These are phyloP conservation scores for Mycena galericulata DNA, from an alignment of 768 basidiomycete species.

Conservation along the genomic window DNA sequence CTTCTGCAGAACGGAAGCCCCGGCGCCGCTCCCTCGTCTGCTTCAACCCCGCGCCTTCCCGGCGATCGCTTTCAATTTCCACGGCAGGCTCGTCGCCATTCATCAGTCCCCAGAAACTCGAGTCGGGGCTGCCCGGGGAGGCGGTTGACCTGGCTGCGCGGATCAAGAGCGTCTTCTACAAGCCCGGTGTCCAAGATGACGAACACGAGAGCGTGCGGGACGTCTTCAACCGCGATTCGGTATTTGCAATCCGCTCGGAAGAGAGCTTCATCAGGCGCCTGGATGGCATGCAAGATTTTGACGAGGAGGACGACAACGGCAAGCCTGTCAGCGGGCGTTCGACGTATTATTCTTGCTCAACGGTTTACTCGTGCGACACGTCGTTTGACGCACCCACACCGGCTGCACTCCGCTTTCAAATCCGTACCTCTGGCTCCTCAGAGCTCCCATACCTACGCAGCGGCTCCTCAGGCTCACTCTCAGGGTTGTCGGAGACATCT, in stretches of 20 bases:
- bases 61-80: too few relatives aligned
- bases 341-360: background rate
- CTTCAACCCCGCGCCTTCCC: too few relatives aligned
- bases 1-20: too few relatives aligned
- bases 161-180: constrained; percentile 25
- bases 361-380: background rate
- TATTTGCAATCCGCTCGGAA: background rate
- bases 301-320: constrained; percentile 5
- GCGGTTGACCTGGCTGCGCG: too few relatives aligned
- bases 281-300: background rate
- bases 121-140: too few relatives aligned
- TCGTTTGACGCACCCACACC: background rate
- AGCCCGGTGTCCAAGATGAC: background rate
- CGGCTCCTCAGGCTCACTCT: background rate
- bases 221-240: constrained; percentile 32
- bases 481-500: background rate
- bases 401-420: background rate
- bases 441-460: constrained; percentile 27
- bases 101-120: too few relatives aligned
- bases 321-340: constrained; percentile 1
- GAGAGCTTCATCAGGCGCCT: background rate
- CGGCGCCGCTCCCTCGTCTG: too few relatives aligned
- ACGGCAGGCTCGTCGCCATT: too few relatives aligned
- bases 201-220: constrained; percentile 20
- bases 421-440: background rate